A percentile compares a stretch with the other conserved stretches of the same genome.
These are phyloP conservation scores for Vicia sativa DNA, from an alignment of 306 rosid genomes.

Conservation along the genomic window DNA sequence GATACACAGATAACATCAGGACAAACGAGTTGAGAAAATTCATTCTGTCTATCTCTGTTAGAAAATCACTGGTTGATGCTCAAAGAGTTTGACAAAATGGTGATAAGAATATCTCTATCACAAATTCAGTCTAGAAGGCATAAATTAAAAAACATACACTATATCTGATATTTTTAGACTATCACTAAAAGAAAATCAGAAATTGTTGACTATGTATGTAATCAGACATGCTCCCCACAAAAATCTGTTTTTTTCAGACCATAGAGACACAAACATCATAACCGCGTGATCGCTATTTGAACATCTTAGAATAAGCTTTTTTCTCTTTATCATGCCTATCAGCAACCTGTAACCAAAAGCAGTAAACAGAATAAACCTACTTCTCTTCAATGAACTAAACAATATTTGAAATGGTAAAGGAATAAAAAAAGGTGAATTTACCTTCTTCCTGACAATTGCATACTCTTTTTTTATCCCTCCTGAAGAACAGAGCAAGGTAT, in stretches of 20 bases:
- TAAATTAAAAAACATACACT: slow-evolving; percentile 31
- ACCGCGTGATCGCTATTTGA: slow-evolving; percentile 47
- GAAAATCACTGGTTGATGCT: slow-evolving; percentile 27
- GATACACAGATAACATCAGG: slow-evolving; percentile 16
- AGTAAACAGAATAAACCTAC: slow-evolving; percentile 10
- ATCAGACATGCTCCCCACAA: slow-evolving; percentile 31
- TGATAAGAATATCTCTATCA: slow-evolving; percentile 10
- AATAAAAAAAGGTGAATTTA: slow-evolving; percentile 25
- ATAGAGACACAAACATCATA: slow-evolving; percentile 19
- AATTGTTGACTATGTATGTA: slow-evolving; percentile 34
- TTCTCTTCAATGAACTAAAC: slow-evolving; percentile 4
- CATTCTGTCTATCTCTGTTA: slow-evolving; percentile 29
- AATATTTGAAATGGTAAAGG: background rate
- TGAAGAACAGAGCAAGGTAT: slow-evolving; percentile 38
- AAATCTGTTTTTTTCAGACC: slow-evolving; percentile 22
- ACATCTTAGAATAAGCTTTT: slow-evolving; percentile 83
- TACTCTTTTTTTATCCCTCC: slow-evolving; percentile 86
- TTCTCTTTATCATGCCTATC: slow-evolving; percentile 78
- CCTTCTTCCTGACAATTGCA: slow-evolving; percentile 80
- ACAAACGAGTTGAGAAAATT: slow-evolving; percentile 1
- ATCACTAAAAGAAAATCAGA: slow-evolving; percentile 32
- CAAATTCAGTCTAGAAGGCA: slow-evolving; percentile 22
- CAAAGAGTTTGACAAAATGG: slow-evolving; percentile 37
- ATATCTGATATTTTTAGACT: slow-evolving; percentile 39
- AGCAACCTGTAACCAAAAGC: slow-evolving; percentile 55